Evolutionary conservation across 345 rosid genomes (phyloP), one percentile per base, ranked within the genome.

Genomic region (Gossypium stocksii): DNA sequence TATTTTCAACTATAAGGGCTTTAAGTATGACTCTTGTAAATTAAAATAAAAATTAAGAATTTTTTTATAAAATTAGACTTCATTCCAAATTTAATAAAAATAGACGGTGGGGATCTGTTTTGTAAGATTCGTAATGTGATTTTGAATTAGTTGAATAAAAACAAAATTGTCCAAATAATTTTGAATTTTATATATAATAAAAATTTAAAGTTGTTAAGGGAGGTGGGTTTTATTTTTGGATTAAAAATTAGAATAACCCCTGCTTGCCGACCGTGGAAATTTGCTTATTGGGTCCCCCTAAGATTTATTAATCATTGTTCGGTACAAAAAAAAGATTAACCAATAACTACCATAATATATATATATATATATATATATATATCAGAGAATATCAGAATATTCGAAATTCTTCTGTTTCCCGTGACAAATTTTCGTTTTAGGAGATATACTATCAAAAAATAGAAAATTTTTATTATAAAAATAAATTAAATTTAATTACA

Each of bases 281-380:
- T 45, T 19, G 2, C 20, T 69, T 27, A 27, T 19, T 67, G 75
- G 75, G 66, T 1, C 80, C 74, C 66, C 8, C 10, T 1, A 1
- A 2, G 5, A 9, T 62, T 80, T 77, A 27, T 72, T 63, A 77
- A 73, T 25, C 49, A 44, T 27, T 71, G 77, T 84, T 82, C 76
- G 80, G 85, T 79, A 23, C 71, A 65, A 66, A 74, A 27, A 27
- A 16, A 9, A 19, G 72, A 25, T 73, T 78, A 23, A 65, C 69
- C 4, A 34, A 25, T 58, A 9, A 54, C 77, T 9, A 52, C 57
- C 54, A n/a, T n/a, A n/a, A n/a, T n/a, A n/a, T n/a, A n/a, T n/a
- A n/a, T n/a, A n/a, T n/a, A n/a, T n/a, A n/a, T n/a, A n/a, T n/a
- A n/a, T n/a, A n/a, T n/a, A n/a, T n/a, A n/a, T n/a, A n/a, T n/a